Evolutionary conservation across 2,329 filamentous ascomycete species (phyloP).

Genomic region (Pleochaeta shiraiana): DNA sequence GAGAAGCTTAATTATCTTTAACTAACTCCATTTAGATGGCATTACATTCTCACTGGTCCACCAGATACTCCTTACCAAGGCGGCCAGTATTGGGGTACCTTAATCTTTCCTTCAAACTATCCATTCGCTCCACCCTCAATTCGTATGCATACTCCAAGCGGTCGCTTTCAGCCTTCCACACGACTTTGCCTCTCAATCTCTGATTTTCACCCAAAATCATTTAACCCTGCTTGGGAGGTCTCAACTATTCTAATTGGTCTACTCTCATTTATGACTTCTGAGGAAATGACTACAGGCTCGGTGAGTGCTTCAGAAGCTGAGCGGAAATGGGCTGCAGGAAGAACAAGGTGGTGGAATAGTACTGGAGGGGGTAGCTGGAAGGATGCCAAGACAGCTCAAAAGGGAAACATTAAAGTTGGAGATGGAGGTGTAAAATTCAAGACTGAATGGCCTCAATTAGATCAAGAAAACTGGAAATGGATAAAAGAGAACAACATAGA

Average conservation of each 20-base stretch:
- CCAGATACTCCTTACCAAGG: conserved; percentile 84
- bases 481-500: conserved; percentile 72
- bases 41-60: conserved; percentile 88
- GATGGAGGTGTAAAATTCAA: conserved; percentile 85
- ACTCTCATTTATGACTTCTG: conserved; percentile 92
- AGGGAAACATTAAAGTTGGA: conserved; percentile 70
- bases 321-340: conserved; percentile 52
- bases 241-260: conserved; percentile 89
- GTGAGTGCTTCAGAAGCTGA: conserved; percentile 58
- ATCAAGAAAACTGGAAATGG: conserved; percentile 80
- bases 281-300: conserved; percentile 95
- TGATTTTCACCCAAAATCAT: conserved; percentile 94
- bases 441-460: conserved; percentile 72
- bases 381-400: conserved; percentile 24
- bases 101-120: conserved; percentile 91
- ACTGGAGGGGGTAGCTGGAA: conserved; percentile 42
- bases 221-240: conserved; percentile 97
- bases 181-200: conserved; percentile 88
- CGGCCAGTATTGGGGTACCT: conserved; percentile 95
- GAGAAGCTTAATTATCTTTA: background rate
- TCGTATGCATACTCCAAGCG: conserved; percentile 95
- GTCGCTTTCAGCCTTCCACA: conserved; percentile 83
- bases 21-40: conserved; percentile 37
- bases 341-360: conserved; percentile 89
- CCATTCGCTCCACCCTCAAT: conserved; percentile 94